phyloP scores from a whole-genome alignment of 148 eudicot genomes.

The Chenopodium album region DNA sequence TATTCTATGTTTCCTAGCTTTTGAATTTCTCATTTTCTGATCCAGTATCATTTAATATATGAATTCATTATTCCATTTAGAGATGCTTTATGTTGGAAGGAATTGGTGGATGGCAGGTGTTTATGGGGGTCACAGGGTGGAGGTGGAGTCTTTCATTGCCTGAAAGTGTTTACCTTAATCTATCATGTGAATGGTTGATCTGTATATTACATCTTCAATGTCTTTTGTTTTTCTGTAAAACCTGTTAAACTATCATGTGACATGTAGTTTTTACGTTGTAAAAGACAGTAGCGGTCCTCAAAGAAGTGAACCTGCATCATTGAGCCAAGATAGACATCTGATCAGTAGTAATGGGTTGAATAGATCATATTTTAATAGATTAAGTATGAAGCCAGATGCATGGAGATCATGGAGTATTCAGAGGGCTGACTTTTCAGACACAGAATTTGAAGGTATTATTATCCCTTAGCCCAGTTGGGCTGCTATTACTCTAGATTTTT shows the following conservation, averaged over 20 bases:
- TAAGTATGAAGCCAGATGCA: constrained; percentile 35
- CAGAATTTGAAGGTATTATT: constrained; percentile 65
- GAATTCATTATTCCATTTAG: not conserved
- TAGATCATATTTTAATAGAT: constrained; percentile 28
- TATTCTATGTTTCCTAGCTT: not conserved
- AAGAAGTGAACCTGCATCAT: constrained; percentile 27
- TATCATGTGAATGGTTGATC: not conserved
- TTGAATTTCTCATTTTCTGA: not conserved
- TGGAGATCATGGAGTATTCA: constrained; percentile 68
- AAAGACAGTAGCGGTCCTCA: constrained; percentile 52
- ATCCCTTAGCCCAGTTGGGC: not conserved
- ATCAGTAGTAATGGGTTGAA: constrained; percentile 28
- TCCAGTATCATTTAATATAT: not conserved
- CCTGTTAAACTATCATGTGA: constrained; percentile 10
- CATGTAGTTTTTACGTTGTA: constrained; percentile 36
- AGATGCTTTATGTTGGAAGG: not conserved
- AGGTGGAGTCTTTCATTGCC: not conserved
- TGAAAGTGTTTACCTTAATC: not conserved
- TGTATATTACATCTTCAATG: not conserved
- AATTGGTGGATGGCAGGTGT: not conserved
- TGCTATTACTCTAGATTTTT: not conserved
- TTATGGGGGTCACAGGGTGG: not conserved
- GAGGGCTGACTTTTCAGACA: constrained; percentile 48
- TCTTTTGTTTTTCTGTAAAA: not conserved
- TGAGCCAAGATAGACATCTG: constrained; percentile 21